A percentile compares a stretch with the other conserved stretches of the same genome.
Conservation (phyloP, 768 basidiomycete species). For the Crassisporium funariophilum region DNA sequence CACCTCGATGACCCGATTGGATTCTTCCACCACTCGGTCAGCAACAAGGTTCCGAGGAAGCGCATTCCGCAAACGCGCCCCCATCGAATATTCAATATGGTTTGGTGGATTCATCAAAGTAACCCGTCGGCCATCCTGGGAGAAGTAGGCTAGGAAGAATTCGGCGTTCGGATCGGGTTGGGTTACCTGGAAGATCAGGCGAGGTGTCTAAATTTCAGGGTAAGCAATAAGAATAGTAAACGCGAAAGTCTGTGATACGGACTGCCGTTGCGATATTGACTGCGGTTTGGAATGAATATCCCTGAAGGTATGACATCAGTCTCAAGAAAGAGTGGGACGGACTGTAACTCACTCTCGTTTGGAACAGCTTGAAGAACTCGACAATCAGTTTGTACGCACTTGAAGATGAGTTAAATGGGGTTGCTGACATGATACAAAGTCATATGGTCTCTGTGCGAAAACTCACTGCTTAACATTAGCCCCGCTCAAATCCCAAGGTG, state of each 20-base stretch:
- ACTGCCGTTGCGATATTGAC: slow-evolving; percentile 60
- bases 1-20: slow-evolving; percentile 57
- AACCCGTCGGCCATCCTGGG: slow-evolving; percentile 59
- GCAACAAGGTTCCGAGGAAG: slow-evolving; percentile 37
- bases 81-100: slow-evolving; percentile 42
- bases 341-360: slow-evolving; percentile 48
- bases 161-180: slow-evolving; percentile 47
- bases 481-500: slow-evolving; percentile 69
- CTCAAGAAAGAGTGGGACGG: neutral
- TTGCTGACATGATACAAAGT: neutral
- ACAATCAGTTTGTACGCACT: slow-evolving; percentile 66
- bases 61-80: slow-evolving; percentile 37
- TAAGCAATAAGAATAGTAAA: slow-evolving; percentile 12
- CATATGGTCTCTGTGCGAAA: neutral
- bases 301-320: slow-evolving; percentile 41
- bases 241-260: slow-evolving; percentile 15
- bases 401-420: slow-evolving; percentile 3
- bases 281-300: slow-evolving; percentile 70
- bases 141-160: slow-evolving; percentile 70
- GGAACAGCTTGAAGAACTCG: slow-evolving; percentile 61
- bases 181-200: slow-evolving; percentile 66
- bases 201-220: slow-evolving; percentile 47
- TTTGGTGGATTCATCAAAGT: slow-evolving; percentile 48
- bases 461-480: slow-evolving; percentile 55
- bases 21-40: slow-evolving; percentile 48